Conservation (phyloP, 108 stramenopile genomes). For the Pseudonitzschia delicatissima region DNA sequence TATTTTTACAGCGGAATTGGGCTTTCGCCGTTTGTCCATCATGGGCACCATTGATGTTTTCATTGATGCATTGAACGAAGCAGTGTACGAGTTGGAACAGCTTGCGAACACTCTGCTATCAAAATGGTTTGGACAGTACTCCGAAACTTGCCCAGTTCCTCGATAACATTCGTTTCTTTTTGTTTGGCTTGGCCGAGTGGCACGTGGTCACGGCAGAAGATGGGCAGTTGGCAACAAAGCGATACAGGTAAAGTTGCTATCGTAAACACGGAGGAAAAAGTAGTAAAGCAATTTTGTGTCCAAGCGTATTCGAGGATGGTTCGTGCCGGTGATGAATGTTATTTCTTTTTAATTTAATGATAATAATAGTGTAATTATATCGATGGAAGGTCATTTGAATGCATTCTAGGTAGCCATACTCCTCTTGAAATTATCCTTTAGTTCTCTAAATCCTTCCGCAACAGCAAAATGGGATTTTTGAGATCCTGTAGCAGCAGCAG, state of each 20-base stretch:
- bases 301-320: too few relatives aligned
- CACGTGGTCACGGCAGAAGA: not conserved
- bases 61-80: not conserved
- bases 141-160: not conserved
- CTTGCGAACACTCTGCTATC: not conserved
- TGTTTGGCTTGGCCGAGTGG: not conserved
- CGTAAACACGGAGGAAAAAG: not conserved
- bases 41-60: not conserved
- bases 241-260: not conserved
- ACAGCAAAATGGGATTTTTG: too few relatives aligned
- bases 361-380: not conserved
- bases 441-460: too few relatives aligned
- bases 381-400: too few relatives aligned
- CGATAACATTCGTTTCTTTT: not conserved
- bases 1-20: not conserved
- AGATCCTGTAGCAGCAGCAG: too few relatives aligned
- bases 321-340: not conserved
- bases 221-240: not conserved
- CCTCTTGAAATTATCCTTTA: too few relatives aligned
- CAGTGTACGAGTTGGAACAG: not conserved
- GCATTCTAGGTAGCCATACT: not conserved
- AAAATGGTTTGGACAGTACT: not conserved
- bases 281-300: not conserved
- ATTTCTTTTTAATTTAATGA: not conserved
- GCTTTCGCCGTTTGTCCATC: not conserved